Base-by-base conservation (phyloP, 352 stramenopile species). In the Pythium insidiosum region DNA sequence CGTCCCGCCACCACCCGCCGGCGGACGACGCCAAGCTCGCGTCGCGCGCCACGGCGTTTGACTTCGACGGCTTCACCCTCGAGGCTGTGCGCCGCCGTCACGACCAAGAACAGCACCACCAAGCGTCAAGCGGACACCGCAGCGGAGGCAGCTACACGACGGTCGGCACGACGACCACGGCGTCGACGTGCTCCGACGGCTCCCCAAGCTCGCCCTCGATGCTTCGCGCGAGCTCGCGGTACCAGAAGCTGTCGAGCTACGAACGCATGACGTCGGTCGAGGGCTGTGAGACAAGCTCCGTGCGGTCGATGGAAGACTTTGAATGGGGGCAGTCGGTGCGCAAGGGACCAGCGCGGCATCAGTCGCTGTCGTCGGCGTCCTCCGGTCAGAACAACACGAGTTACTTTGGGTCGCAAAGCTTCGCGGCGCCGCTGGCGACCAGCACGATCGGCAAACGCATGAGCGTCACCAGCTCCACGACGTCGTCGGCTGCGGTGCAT, bases 61-160 rank as follows among this genome's bases (percentile, higher is more conserved):
- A 78, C 25, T 76, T 72, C 38, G 64, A 82, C 30, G 44, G 47
- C 20, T 76, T 78, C 52, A 82, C 69, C 22, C 38, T 76, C 26
- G 66, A 63, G 21, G 56, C 69, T 2, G 63, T 82, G 42, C 58
- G 50, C 13, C 23, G 38, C 29, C 38, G 47, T 50, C 20, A 53
- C 29, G 33, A 48, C n/a, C 38, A 16, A 23, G 21, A 36, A 1
- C 21, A 5, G 29, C 31, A 42, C 20, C 16, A 37, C 26, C 26
- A 36, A 20, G 18, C 22, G 9, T n/a, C n/a, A n/a, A n/a, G n/a
- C n/a, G n/a, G n/a, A n/a, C n/a, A n/a, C n/a, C n/a, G n/a, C n/a
- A n/a, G n/a, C n/a, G n/a, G n/a, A n/a, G 38, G 28, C 37, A 47
- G 46, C 46, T 47, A 47, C 18, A 5, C 47, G 20, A 31, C 41